These are phyloP conservation scores for Boletus reticulatus DNA, from an alignment of 768 basidiomycete species.

Conservation along the genomic window DNA sequence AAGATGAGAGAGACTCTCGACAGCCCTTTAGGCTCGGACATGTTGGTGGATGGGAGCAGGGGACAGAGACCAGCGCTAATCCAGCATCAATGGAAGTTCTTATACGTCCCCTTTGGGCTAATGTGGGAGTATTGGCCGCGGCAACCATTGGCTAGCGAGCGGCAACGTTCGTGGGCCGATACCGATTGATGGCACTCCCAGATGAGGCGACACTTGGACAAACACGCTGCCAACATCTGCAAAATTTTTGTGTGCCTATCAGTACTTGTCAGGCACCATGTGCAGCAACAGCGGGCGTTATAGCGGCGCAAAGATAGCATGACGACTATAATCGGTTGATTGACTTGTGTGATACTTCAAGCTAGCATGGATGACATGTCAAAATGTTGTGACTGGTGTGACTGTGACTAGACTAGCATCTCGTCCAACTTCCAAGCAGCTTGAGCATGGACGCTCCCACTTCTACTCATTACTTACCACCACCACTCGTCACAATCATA, in stretches of 20 bases:
- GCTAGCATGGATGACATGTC: no score
- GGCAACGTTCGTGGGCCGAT: slow-evolving; percentile 22
- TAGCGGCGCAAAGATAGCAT: background rate
- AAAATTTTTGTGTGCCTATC: background rate
- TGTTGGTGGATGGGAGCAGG: slow-evolving; percentile 6
- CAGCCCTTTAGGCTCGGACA: slow-evolving; percentile 27
- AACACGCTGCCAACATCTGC: background rate
- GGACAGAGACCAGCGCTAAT: background rate
- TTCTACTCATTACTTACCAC: no score
- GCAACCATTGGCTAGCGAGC: slow-evolving; percentile 11
- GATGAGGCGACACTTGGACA: no score
- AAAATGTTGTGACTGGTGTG: no score
- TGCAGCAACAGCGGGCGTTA: background rate
- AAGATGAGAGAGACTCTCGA: slow-evolving; percentile 79
- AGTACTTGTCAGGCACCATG: background rate
- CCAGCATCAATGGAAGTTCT: background rate
- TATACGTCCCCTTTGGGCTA: slow-evolving; percentile 3
- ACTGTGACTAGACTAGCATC: no score
- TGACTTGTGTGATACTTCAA: background rate
- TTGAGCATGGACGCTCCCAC: no score
- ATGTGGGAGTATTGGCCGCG: background rate
- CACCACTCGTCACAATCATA: background rate
- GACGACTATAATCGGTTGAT: background rate
- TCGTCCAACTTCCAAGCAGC: no score
- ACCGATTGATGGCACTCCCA: background rate